phyloP scores from a whole-genome alignment of 805 yeast genomes.

The Saturnispora ahearnii region DNA sequence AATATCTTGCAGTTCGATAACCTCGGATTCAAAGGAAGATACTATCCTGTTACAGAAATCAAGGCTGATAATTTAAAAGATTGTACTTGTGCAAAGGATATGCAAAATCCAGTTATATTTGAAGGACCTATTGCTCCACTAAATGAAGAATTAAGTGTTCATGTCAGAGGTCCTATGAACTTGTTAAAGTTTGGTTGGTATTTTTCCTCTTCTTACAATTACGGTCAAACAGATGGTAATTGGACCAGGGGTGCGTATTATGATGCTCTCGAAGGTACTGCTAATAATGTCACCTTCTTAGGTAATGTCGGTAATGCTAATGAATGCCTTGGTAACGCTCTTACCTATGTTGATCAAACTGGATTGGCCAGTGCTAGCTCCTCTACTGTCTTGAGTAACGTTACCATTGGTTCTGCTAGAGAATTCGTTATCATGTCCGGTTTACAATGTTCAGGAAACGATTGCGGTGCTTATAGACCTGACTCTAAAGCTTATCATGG shows the following conservation, averaged over 20 bases:
- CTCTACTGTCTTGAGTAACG: conserved; percentile 40
- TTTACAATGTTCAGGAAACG: conserved; percentile 54
- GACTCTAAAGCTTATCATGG: conserved; percentile 73
- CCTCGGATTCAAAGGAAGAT: conserved; percentile 48
- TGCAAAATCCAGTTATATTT: conserved; percentile 29
- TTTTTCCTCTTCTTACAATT: conserved; percentile 34
- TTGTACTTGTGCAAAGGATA: conserved; percentile 39
- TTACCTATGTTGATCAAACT: conserved; percentile 50
- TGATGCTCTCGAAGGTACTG: conserved; percentile 37
- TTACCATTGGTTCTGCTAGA: conserved; percentile 44
- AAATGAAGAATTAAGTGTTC: conserved; percentile 62
- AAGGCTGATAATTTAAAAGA: conserved; percentile 33
- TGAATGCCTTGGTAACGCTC: conserved; percentile 59
- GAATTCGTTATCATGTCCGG: conserved; percentile 56
- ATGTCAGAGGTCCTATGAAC: conserved; percentile 67
- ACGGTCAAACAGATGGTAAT: conserved; percentile 31
- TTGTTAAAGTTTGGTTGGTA: conserved; percentile 55
- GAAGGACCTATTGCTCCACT: conserved; percentile 59
- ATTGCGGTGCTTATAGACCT: conserved; percentile 69
- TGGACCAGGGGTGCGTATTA: conserved; percentile 59
- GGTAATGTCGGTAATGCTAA: conserved; percentile 53
- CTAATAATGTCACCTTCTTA: conserved; percentile 59
- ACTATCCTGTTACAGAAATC: conserved; percentile 37
- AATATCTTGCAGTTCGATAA: conserved; percentile 42
- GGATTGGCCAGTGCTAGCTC: conserved; percentile 41